phyloP scores from a whole-genome alignment of 2,329 filamentous ascomycete species.

The Penicillium decumbens region DNA sequence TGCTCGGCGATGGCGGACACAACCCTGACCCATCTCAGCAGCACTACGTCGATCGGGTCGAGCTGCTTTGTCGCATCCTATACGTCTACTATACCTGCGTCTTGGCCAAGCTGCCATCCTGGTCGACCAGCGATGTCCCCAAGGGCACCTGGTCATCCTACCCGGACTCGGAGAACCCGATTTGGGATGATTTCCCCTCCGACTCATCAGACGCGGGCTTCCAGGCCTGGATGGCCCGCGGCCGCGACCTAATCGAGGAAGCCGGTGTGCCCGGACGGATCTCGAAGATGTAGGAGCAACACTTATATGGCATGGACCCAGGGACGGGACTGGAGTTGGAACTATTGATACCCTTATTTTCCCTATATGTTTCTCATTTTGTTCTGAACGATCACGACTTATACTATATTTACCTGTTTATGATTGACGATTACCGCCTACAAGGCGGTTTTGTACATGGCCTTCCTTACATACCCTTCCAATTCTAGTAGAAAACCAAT shows the following conservation, averaged over 20 bases:
- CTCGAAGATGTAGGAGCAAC: slow-evolving; percentile 22
- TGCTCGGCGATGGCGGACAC: slow-evolving; percentile 38
- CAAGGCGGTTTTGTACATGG: slow-evolving; percentile 13
- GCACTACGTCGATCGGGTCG: slow-evolving; percentile 40
- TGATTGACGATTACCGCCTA: slow-evolving; percentile 23
- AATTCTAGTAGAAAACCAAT: neutral
- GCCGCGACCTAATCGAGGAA: slow-evolving; percentile 38
- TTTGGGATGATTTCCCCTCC: slow-evolving; percentile 44
- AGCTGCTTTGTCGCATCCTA: slow-evolving; percentile 41
- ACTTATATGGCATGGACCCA: slow-evolving; percentile 1
- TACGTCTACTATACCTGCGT: slow-evolving; percentile 47
- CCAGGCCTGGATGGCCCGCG: slow-evolving; percentile 39
- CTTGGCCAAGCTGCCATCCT: slow-evolving; percentile 40
- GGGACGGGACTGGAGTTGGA: slow-evolving; percentile 25
- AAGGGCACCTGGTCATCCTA: slow-evolving; percentile 42
- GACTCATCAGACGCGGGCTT: slow-evolving; percentile 40
- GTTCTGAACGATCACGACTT: neutral
- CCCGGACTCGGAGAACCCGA: slow-evolving; percentile 36
- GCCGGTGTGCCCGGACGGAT: slow-evolving; percentile 35
- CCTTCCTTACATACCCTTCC: slow-evolving; percentile 8
- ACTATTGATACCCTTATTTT: slow-evolving; percentile 35
- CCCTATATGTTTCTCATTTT: slow-evolving; percentile 10
- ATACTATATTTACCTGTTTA: slow-evolving; percentile 12
- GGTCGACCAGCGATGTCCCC: slow-evolving; percentile 34
- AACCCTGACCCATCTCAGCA: slow-evolving; percentile 36